Evolutionary conservation across 768 basidiomycete genomes (phyloP).

Genomic region (Boletus tomentosulus): DNA sequence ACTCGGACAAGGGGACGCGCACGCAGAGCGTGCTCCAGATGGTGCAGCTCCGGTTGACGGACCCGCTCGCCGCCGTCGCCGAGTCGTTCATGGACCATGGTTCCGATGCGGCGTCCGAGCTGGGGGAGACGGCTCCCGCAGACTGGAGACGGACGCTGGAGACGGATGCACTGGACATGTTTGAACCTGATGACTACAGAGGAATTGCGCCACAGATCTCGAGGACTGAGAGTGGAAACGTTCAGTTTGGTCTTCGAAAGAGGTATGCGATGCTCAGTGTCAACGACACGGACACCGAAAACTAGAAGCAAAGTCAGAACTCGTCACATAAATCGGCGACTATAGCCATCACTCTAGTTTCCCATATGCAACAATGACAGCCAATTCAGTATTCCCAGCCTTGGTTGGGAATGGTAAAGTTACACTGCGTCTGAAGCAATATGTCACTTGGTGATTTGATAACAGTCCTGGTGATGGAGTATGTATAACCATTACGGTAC

Average conservation of each 20-base stretch:
- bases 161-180: constrained; percentile 1
- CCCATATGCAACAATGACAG: no score
- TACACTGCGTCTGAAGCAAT: no score
- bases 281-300: background rate
- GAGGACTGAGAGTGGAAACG: background rate
- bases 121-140: background rate
- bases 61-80: background rate
- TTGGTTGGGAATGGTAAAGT: no score
- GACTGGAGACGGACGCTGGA: background rate
- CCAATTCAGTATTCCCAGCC: no score
- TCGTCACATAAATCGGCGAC: no score
- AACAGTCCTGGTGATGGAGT: no score
- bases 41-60: constrained; percentile 1
- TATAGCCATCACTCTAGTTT: no score
- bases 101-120: background rate
- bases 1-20: background rate
- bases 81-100: background rate
- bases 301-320: no score
- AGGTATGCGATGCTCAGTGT: background rate
- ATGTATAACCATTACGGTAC: no score
- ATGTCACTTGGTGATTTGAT: no score
- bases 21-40: background rate
- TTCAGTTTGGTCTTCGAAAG: background rate
- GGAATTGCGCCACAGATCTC: background rate
- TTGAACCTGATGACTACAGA: background rate